These are phyloP conservation scores for Beauveria rudraprayagi DNA, from an alignment of 2,329 filamentous ascomycete genomes.

Conservation along the genomic window DNA sequence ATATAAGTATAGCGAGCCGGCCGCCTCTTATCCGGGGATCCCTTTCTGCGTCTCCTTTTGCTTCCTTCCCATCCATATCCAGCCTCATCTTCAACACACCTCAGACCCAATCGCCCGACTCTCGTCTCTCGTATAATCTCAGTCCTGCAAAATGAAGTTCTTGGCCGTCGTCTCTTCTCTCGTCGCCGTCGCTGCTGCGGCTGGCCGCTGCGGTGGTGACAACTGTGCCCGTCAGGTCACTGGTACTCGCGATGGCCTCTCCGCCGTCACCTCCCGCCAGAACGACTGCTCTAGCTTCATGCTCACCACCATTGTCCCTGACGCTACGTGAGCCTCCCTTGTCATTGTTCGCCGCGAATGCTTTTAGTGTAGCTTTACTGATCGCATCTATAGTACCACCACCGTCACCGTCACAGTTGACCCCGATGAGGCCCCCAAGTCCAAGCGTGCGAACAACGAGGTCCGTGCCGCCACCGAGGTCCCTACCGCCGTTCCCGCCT, in stretches of 20 bases:
- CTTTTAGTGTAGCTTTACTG: neutral
- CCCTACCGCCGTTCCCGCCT: slow-evolving; percentile 29
- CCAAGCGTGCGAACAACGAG: slow-evolving; percentile 22
- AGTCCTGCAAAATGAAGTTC: slow-evolving; percentile 32
- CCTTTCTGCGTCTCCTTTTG: neutral
- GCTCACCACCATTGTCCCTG: slow-evolving; percentile 31
- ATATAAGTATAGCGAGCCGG: slow-evolving; percentile 8
- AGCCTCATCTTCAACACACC: slow-evolving; percentile 4
- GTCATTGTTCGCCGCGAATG: neutral
- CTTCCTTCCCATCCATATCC: slow-evolving; percentile 8
- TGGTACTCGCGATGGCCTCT: slow-evolving; percentile 31
- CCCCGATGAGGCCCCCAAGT: slow-evolving; percentile 20
- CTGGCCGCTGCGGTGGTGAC: slow-evolving; percentile 31
- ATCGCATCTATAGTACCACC: slow-evolving; percentile 20
- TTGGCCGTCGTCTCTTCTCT: slow-evolving; percentile 28
- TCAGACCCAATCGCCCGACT: slow-evolving; percentile 1
- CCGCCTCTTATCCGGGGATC: neutral
- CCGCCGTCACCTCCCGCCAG: slow-evolving; percentile 26
- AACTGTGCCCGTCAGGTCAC: slow-evolving; percentile 41
- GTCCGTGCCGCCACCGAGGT: slow-evolving; percentile 24
- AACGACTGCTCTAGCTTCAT: slow-evolving; percentile 35
- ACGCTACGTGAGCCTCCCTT: slow-evolving; percentile 27
- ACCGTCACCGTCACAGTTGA: slow-evolving; percentile 33
- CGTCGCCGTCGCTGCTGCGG: slow-evolving; percentile 27
- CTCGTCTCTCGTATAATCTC: slow-evolving; percentile 2